phyloP scores from a whole-genome alignment of 768 basidiomycete species.

The Leccinum imitatum region DNA sequence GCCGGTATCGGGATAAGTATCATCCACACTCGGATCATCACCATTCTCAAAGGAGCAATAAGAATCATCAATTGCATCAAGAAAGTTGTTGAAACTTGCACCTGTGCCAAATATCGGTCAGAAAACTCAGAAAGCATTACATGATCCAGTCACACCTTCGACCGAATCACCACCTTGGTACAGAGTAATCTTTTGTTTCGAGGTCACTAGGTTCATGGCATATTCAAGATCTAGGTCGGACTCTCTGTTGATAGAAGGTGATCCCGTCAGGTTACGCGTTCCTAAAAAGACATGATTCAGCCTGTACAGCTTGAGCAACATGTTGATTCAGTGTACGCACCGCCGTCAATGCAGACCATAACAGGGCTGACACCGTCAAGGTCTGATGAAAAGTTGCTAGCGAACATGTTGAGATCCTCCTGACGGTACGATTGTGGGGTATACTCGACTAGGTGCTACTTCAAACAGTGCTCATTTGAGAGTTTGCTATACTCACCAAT shows the following conservation, averaged over 20 bases:
- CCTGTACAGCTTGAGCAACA: background rate
- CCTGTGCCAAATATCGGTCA: slow-evolving; percentile 28
- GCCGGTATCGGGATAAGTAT: slow-evolving; percentile 41
- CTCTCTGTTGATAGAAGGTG: slow-evolving; percentile 43
- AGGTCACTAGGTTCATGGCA: slow-evolving; percentile 47
- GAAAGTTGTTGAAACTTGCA: slow-evolving; percentile 43
- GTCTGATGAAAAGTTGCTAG: slow-evolving; percentile 33
- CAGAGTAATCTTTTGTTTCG: slow-evolving; percentile 36
- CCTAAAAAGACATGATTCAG: slow-evolving; percentile 32
- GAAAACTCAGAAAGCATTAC: background rate
- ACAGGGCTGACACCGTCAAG: slow-evolving; percentile 29
- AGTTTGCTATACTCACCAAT: slow-evolving; percentile 17
- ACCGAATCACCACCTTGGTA: slow-evolving; percentile 41
- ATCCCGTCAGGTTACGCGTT: slow-evolving; percentile 40
- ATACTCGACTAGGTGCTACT: slow-evolving; percentile 44
- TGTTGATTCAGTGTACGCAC: slow-evolving; percentile 23
- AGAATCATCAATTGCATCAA: slow-evolving; percentile 43
- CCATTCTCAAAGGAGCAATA: slow-evolving; percentile 49
- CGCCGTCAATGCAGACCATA: slow-evolving; percentile 42
- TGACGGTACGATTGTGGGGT: slow-evolving; percentile 48
- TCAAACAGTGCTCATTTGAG: slow-evolving; percentile 10
- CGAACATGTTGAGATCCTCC: slow-evolving; percentile 47
- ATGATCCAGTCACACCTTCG: slow-evolving; percentile 23
- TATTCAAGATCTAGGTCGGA: slow-evolving; percentile 75
- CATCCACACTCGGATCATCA: slow-evolving; percentile 40